Evolutionary conservation across 2,329 filamentous ascomycete genomes (phyloP).

Genomic region (Rhinocladiella similis): DNA sequence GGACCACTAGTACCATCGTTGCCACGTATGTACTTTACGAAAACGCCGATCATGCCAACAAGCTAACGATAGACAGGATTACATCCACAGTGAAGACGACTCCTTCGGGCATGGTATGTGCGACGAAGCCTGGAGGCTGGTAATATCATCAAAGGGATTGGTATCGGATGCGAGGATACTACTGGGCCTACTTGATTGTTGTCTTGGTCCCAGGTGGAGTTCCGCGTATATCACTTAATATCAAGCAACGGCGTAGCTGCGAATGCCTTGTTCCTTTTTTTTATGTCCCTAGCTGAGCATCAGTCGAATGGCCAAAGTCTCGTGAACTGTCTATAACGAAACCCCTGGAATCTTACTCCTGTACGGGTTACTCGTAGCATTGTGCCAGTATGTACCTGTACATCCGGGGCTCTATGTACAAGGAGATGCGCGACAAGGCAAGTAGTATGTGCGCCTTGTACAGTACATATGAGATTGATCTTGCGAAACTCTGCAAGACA

Average conservation of each 20-base stretch:
- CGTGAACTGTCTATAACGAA: not conserved
- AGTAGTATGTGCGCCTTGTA: no score
- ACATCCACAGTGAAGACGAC: conserved; percentile 20
- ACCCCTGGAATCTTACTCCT: not conserved
- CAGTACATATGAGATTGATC: no score
- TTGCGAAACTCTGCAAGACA: no score
- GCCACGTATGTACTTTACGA: conserved; percentile 16
- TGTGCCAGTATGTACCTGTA: no score
- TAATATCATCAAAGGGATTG: no score
- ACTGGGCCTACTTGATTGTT: not conserved
- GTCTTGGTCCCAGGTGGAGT: not conserved
- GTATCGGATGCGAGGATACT: not conserved
- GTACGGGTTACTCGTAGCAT: not conserved
- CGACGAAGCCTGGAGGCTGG: conserved; percentile 6
- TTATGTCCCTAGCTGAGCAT: no score
- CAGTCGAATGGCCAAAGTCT: no score
- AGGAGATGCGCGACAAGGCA: no score
- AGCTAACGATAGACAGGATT: conserved; percentile 15
- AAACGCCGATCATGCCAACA: not conserved
- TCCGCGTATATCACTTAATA: no score
- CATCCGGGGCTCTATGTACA: no score
- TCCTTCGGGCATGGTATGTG: conserved; percentile 19
- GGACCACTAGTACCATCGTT: conserved; percentile 22
- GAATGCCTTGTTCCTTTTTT: no score
- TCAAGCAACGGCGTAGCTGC: no score